Evolutionary conservation across 2,329 filamentous ascomycete species (phyloP).

Genomic region (Fusarium beomiforme): DNA sequence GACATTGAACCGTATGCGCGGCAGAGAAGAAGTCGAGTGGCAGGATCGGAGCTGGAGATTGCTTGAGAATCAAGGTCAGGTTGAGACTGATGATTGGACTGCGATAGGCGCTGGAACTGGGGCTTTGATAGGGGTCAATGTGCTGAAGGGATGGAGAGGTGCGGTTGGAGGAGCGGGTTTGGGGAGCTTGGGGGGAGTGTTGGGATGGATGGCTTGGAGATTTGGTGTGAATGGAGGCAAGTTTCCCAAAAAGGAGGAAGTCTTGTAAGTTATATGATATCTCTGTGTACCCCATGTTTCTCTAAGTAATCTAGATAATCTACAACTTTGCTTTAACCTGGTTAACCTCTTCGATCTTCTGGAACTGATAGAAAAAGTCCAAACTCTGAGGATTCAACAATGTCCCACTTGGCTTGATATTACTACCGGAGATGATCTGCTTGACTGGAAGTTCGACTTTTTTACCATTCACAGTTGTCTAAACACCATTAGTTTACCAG

Average conservation of each 20-base stretch:
- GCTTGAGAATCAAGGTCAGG: constrained; percentile 65
- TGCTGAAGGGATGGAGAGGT: constrained; percentile 50
- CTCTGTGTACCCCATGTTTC: not conserved
- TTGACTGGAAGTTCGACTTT: constrained; percentile 89
- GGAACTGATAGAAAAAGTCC: constrained; percentile 81
- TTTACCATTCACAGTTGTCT: constrained; percentile 85
- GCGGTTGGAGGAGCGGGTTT: constrained; percentile 56
- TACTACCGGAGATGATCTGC: constrained; percentile 81
- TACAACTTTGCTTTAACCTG: constrained; percentile 46
- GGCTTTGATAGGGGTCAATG: constrained; percentile 48
- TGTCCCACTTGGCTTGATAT: constrained; percentile 79
- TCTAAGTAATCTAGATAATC: constrained; percentile 14
- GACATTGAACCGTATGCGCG: constrained; percentile 62
- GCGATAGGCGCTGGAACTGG: constrained; percentile 54
- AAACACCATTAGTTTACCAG: constrained; percentile 23
- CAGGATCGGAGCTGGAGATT: constrained; percentile 70
- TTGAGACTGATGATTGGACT: constrained; percentile 66
- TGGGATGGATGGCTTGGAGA: constrained; percentile 60
- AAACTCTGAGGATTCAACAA: constrained; percentile 80
- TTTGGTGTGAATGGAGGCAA: constrained; percentile 58
- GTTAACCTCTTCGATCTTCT: constrained; percentile 48
- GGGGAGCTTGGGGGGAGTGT: constrained; percentile 60
- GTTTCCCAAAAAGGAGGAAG: constrained; percentile 44
- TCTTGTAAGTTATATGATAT: not conserved
- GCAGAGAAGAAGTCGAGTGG: constrained; percentile 70